Evolutionary conservation across 2,329 filamentous ascomycete genomes (phyloP), one percentile per base, ranked within the genome.

Genomic region (Colletotrichum salicis): DNA sequence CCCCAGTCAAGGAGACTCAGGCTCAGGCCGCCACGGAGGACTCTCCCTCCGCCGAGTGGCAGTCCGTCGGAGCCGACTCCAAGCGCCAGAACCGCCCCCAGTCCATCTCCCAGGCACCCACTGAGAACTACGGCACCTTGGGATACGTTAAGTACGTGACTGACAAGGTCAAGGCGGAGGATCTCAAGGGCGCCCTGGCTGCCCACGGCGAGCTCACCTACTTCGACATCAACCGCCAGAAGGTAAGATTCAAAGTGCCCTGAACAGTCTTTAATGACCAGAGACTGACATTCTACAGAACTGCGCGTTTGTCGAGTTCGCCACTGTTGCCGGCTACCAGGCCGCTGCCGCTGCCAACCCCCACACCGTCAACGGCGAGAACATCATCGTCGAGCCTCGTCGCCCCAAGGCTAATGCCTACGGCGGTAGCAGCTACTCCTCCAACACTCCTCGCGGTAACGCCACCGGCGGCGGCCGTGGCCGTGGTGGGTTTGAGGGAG

Each of bases 91-190:
- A 91, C 78, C 91, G 94, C 74, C 89, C 89, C 63, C 92, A 93
- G 82, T 89, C 91, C 66, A 86, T 90, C 76, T 86, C 90, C 67
- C 86, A 86, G 62, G 82, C 86, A 31, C 82, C 84, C n/a, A 80
- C 84, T 58, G 93, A 95, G 78, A 93, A 94, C 78, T 92, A 96
- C 74, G 90, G 90, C 73, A 92, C 92, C 65, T 89, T 95, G 76
- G 96, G 93, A 24, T 98, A 98, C 82, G 94, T 99, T 82, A 97
- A 97, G 87, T 97, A 96, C 77, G 96, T 98, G 61, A 96, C 92
- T 61, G 95, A 97, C 41, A 95, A 95, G 84, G 92, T 99, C 64
- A 89, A 94, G 79, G 88, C 91, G 15, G 89, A 90, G 52, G 90
- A 94, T 58, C 86, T 99, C 71, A 92, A 88, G 81, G 86, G 88